Evolutionary conservation across 768 basidiomycete species (phyloP).

Genomic region (Lactarius indigo): DNA sequence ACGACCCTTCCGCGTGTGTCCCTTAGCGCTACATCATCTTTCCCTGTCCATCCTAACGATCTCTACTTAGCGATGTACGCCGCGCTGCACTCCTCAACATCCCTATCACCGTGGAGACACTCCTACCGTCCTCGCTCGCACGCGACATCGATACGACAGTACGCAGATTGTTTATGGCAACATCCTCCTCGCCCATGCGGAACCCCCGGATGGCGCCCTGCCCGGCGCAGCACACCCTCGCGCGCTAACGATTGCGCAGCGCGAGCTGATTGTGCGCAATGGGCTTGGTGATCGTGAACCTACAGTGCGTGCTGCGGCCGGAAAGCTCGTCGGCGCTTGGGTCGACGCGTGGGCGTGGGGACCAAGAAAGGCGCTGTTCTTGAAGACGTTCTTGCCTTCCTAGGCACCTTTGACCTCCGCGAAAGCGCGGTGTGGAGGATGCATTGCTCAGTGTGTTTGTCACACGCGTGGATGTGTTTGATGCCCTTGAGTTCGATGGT

Average conservation of each 20-base stretch:
- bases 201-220: constrained; percentile 26
- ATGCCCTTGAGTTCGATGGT: constrained; percentile 69
- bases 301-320: constrained; percentile 67
- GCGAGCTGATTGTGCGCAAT: constrained; percentile 73
- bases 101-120: constrained; percentile 48
- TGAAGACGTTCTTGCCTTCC: constrained; percentile 45
- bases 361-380: constrained; percentile 36
- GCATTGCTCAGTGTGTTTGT: constrained; percentile 72
- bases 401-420: constrained; percentile 57
- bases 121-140: constrained; percentile 69
- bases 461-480: constrained; percentile 59
- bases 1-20: constrained; percentile 76
- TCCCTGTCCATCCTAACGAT: not conserved
- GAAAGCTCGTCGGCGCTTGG: constrained; percentile 71
- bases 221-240: constrained; percentile 58
- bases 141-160: constrained; percentile 73
- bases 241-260: constrained; percentile 62
- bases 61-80: constrained; percentile 71
- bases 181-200: constrained; percentile 46
- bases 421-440: constrained; percentile 65
- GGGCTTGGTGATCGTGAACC: constrained; percentile 86
- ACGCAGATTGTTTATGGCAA: constrained; percentile 68
- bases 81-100: constrained; percentile 73
- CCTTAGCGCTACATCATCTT: not conserved
- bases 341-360: constrained; percentile 51